phyloP scores from a whole-genome alignment of 2,329 filamentous ascomycete species.

The Nemania bipapillata region DNA sequence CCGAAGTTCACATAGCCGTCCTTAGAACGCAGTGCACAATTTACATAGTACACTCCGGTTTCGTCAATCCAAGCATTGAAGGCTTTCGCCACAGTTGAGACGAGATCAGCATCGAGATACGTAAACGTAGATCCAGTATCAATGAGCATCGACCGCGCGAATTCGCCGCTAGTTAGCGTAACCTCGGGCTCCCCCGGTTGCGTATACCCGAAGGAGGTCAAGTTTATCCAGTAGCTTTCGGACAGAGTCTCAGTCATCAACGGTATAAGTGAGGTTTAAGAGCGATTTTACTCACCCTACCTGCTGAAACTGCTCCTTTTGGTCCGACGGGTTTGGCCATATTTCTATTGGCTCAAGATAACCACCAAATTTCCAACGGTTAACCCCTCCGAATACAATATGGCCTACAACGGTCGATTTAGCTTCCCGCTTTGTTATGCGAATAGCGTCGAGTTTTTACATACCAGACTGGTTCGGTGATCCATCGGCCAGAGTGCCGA shows the following conservation, averaged over 20 bases:
- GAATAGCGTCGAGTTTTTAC: not conserved
- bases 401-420: constrained; percentile 42
- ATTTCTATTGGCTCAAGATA: constrained; percentile 51
- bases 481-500: constrained; percentile 51
- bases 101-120: constrained; percentile 68
- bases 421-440: not conserved
- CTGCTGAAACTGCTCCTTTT: constrained; percentile 51
- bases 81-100: constrained; percentile 54
- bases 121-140: constrained; percentile 72
- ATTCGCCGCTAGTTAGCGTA: constrained; percentile 48
- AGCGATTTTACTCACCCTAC: constrained; percentile 45
- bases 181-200: constrained; percentile 44
- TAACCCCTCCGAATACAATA: constrained; percentile 61
- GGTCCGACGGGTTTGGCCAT: constrained; percentile 52
- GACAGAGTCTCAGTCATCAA: constrained; percentile 3
- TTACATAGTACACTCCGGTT: constrained; percentile 47
- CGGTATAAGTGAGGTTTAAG: not conserved
- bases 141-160: constrained; percentile 62
- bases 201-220: constrained; percentile 53
- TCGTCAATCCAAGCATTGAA: constrained; percentile 50
- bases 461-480: constrained; percentile 45
- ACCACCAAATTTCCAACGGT: constrained; percentile 57
- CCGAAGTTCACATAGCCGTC: constrained; percentile 59
- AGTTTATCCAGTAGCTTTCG: constrained; percentile 53
- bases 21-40: constrained; percentile 55